Base-by-base conservation (phyloP, 768 basidiomycete species). In the Trametopsis cervina region DNA sequence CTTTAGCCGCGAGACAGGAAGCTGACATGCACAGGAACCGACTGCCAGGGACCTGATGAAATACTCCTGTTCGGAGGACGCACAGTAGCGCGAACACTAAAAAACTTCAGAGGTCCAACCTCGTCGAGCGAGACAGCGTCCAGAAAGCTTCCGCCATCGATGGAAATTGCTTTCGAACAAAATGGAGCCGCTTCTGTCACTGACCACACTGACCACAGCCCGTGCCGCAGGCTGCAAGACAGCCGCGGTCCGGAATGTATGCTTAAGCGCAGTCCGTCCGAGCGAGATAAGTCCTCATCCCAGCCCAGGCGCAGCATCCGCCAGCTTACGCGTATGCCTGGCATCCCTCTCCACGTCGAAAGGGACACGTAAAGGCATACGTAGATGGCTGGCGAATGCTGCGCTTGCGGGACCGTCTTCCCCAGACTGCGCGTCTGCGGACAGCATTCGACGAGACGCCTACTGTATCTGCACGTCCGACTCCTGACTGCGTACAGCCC, bases 311-410 rank as follows among this genome's bases (percentile, higher is more conserved):
- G 50, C 50, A 51, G 44, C 45, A 50, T 13, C 24, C 24, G 26
- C 50, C 23, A 17, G 51, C 51, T 52, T 44, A 52, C 40, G 51
- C 51, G 45, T 52, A n/a, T n/a, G n/a, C 51, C 40, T 21, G 38
- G 27, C 33, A 17, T 23, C 25, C 4, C 15, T 27, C 20, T 22
- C 20, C 23, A n/a, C 17, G 35, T 15, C 12, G 20, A 39, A 20
- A 29, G 9, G n/a, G 36, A 37, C 37, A 39, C 45, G 45, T 25
- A 11, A 18, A 22, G 20, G 25, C 25, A n/a, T 17, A 26, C 43
- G 27, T 12, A 15, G 43, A 44, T 26, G 43, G 24, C 33, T 41
- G 45, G 10, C 25, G 46, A 52, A 12, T 22, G 45, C 42, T 22
- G 45, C 43, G 41, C 44, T 29, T 47, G 51, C 44, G 40, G 46